A percentile compares a stretch with the other conserved stretches of the same genome.
These are phyloP conservation scores for Wallacemonas rigidus DNA, from an alignment of 208 protist species.

Conservation along the genomic window DNA sequence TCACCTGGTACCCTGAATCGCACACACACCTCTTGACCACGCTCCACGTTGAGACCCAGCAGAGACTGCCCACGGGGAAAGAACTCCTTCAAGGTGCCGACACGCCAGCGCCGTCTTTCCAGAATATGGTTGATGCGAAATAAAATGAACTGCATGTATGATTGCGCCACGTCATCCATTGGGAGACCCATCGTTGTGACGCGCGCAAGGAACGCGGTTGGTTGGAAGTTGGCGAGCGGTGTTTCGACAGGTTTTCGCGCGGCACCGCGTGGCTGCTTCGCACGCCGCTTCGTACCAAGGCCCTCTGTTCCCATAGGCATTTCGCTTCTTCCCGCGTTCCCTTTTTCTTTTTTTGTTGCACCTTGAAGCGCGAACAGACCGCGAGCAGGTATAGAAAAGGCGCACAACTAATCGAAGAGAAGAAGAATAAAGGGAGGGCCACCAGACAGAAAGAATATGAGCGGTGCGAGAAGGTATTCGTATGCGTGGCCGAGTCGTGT, in stretches of 20 bases:
- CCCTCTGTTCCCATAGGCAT: not conserved
- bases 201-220: not conserved
- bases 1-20: slow-evolving; percentile 72
- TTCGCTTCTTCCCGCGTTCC: not conserved
- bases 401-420: too few species aligned
- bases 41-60: slow-evolving; percentile 85
- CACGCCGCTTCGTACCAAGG: not conserved
- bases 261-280: not conserved
- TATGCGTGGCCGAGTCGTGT: too few species aligned
- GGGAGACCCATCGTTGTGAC: slow-evolving; percentile 17
- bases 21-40: slow-evolving; percentile 76
- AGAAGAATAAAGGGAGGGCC: too few species aligned
- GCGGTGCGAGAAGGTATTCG: too few species aligned
- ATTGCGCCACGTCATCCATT: slow-evolving; percentile 54
- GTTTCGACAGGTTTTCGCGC: not conserved
- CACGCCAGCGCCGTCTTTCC: slow-evolving; percentile 50
- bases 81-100: slow-evolving; percentile 81
- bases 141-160: slow-evolving; percentile 72
- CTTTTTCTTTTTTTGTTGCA: not conserved
- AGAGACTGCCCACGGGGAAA: slow-evolving; percentile 73
- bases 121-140: slow-evolving; percentile 53
- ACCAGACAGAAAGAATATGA: too few species aligned
- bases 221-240: not conserved
- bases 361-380: too few species aligned
- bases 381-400: too few species aligned